phyloP scores from a whole-genome alignment of 1,284 basidiomycete genomes.

The Ganoderma resinaceum region DNA sequence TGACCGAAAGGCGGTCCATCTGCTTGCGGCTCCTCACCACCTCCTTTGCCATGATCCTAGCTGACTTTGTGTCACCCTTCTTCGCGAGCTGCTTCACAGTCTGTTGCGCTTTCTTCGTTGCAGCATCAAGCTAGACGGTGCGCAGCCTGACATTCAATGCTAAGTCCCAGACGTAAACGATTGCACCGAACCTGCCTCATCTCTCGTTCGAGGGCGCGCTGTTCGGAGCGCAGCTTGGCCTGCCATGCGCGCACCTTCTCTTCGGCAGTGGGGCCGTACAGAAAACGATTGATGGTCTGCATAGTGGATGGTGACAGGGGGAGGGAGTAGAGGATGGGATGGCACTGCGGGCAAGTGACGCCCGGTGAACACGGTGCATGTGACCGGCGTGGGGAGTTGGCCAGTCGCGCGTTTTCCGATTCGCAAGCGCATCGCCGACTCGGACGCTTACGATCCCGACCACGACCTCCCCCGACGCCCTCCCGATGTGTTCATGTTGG shows the following conservation, averaged over 20 bases:
- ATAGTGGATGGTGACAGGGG: conserved; percentile 47
- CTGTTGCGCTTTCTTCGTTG: conserved; percentile 81
- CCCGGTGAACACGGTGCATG: conserved; percentile 27
- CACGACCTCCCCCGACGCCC: background rate
- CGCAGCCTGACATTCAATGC: conserved; percentile 28
- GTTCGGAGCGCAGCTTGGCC: conserved; percentile 79
- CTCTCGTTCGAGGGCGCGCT: conserved; percentile 87
- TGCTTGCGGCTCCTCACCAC: conserved; percentile 97
- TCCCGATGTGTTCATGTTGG: background rate
- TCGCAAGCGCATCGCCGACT: no score
- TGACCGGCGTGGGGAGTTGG: conserved; percentile 10
- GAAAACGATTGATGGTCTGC: conserved; percentile 89
- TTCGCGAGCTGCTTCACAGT: conserved; percentile 91
- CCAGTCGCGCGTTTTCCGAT: background rate
- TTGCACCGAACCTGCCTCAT: conserved; percentile 83
- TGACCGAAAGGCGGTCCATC: conserved; percentile 90
- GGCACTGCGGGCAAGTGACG: conserved; percentile 16
- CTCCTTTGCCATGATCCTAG: conserved; percentile 90
- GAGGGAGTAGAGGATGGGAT: conserved; percentile 8
- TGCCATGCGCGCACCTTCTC: conserved; percentile 93
- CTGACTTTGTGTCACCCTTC: conserved; percentile 94
- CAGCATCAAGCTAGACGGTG: conserved; percentile 75
- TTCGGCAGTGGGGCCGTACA: conserved; percentile 95
- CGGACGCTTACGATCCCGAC: background rate
- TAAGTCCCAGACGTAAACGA: conserved; percentile 26